Evolutionary conservation across 768 basidiomycete genomes (phyloP).

Genomic region (Pleurotus cornucopiae): DNA sequence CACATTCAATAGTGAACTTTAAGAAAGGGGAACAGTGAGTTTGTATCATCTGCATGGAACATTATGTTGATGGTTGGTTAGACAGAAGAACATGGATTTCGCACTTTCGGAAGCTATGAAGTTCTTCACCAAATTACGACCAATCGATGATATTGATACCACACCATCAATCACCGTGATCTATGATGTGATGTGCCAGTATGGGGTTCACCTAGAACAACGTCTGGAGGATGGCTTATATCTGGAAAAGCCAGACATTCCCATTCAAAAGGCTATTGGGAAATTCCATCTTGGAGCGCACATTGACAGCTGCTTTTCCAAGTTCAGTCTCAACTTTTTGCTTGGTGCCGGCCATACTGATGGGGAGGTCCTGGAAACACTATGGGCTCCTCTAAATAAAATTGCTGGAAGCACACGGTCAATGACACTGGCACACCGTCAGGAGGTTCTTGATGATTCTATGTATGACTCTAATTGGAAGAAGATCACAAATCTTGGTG

Average conservation of each 20-base stretch:
- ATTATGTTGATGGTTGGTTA: not conserved
- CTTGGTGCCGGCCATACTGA: slow-evolving; percentile 21
- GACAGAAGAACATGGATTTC: slow-evolving; percentile 26
- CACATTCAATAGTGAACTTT: slow-evolving; percentile 25
- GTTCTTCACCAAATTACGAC: not conserved
- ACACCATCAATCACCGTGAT: slow-evolving; percentile 10
- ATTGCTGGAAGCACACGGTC: slow-evolving; percentile 22
- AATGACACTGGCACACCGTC: slow-evolving; percentile 24
- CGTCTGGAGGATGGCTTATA: slow-evolving; percentile 9
- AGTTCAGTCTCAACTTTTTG: slow-evolving; percentile 24
- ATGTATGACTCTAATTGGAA: slow-evolving; percentile 31
- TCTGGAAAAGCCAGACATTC: slow-evolving; percentile 3
- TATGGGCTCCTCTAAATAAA: slow-evolving; percentile 24
- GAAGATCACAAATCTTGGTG: slow-evolving; percentile 22
- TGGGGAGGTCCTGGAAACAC: slow-evolving; percentile 29
- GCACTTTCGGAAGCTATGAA: slow-evolving; percentile 17
- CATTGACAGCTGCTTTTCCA: slow-evolving; percentile 10
- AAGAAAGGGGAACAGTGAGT: slow-evolving; percentile 23
- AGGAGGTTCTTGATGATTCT: slow-evolving; percentile 31
- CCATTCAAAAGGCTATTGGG: slow-evolving; percentile 1
- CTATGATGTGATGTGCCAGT: slow-evolving; percentile 27
- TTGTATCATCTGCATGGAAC: not conserved
- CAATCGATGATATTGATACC: not conserved
- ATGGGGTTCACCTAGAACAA: slow-evolving; percentile 13
- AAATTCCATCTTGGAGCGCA: slow-evolving; percentile 18